These are phyloP conservation scores for Boeremia lycopersici DNA, from an alignment of 2,329 filamentous ascomycete species.

Conservation along the genomic window DNA sequence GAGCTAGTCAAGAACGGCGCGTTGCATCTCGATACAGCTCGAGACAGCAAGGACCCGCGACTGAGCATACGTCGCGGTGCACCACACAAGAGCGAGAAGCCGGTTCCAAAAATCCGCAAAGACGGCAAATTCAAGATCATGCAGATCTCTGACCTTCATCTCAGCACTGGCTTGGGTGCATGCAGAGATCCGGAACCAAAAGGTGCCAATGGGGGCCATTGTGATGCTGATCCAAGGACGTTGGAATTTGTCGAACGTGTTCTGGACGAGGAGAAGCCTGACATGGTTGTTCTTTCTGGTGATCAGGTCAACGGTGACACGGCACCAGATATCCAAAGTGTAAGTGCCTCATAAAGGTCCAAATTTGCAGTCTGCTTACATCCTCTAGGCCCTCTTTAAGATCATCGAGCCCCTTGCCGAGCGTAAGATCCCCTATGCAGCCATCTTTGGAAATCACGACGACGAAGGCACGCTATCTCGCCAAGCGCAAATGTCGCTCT, in stretches of 20 bases:
- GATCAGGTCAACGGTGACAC: slow-evolving; percentile 97
- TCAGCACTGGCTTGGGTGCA: slow-evolving; percentile 84
- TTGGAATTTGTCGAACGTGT: slow-evolving; percentile 85
- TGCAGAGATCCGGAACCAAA: slow-evolving; percentile 88
- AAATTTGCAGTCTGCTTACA: slow-evolving; percentile 17
- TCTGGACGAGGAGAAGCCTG: slow-evolving; percentile 90
- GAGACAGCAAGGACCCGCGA: slow-evolving; percentile 70
- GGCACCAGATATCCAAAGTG: slow-evolving; percentile 85
- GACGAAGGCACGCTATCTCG: slow-evolving; percentile 85
- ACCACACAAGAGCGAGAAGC: slow-evolving; percentile 68
- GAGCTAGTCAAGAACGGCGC: slow-evolving; percentile 68
- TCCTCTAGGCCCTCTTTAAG: slow-evolving; percentile 81
- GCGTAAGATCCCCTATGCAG: slow-evolving; percentile 87
- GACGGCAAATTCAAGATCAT: slow-evolving; percentile 97
- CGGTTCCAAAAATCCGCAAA: slow-evolving; percentile 77
- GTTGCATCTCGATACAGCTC: slow-evolving; percentile 69
- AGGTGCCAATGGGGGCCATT: slow-evolving; percentile 73
- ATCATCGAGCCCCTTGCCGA: slow-evolving; percentile 82
- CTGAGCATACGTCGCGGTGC: slow-evolving; percentile 78
- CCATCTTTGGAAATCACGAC: slow-evolving; percentile 97
- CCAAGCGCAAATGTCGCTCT: slow-evolving; percentile 79
- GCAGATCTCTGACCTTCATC: slow-evolving; percentile 91
- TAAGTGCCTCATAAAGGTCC: slow-evolving; percentile 48
- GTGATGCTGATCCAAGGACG: slow-evolving; percentile 90
- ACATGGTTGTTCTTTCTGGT: slow-evolving; percentile 88